Percentiles rank a stretch among this genome's conserved stretches.
These are phyloP conservation scores for Mycena chlorophos DNA, from an alignment of 768 basidiomycete genomes.

Conservation along the genomic window DNA sequence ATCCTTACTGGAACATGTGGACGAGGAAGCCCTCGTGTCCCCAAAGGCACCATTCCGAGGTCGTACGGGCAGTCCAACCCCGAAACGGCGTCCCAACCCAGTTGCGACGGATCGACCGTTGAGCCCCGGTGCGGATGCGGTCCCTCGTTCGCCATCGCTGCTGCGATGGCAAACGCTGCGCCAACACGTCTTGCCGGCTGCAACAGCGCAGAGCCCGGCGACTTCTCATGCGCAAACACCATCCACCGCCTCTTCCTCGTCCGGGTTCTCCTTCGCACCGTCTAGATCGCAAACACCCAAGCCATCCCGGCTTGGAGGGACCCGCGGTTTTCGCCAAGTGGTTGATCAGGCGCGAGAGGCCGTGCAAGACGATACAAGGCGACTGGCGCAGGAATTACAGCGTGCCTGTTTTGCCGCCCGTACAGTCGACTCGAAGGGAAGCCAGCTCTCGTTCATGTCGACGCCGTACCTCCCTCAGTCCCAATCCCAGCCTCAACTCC, in stretches of 20 bases:
- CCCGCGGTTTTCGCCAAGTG: slow-evolving; percentile 60
- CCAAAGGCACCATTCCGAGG: not conserved
- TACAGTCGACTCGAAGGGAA: slow-evolving; percentile 40
- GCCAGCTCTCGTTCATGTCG: slow-evolving; percentile 43
- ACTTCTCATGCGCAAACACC: slow-evolving; percentile 29
- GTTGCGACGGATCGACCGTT: slow-evolving; percentile 30
- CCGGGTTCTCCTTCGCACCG: slow-evolving; percentile 23
- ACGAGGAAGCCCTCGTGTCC: not conserved
- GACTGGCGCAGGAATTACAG: slow-evolving; percentile 56
- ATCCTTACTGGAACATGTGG: slow-evolving; percentile 2
- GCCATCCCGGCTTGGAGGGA: slow-evolving; percentile 47
- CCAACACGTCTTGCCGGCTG: slow-evolving; percentile 49
- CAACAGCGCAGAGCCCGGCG: too few relatives aligned
- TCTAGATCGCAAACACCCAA: slow-evolving; percentile 42
- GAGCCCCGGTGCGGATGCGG: slow-evolving; percentile 51
- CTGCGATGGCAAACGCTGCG: slow-evolving; percentile 55
- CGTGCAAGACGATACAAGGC: slow-evolving; percentile 47
- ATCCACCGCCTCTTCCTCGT: slow-evolving; percentile 29
- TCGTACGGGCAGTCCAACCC: slow-evolving; percentile 2
- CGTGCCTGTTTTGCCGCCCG: slow-evolving; percentile 55
- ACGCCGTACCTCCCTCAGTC: slow-evolving; percentile 33
- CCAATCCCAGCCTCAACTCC: slow-evolving; percentile 32
- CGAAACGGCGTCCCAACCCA: slow-evolving; percentile 15
- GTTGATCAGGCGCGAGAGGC: slow-evolving; percentile 63
- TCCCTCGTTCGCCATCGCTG: slow-evolving; percentile 39